Percentiles rank a stretch among this genome's conserved stretches.
Conservation (phyloP, 768 basidiomycete genomes). For the Inosperma sp. region DNA sequence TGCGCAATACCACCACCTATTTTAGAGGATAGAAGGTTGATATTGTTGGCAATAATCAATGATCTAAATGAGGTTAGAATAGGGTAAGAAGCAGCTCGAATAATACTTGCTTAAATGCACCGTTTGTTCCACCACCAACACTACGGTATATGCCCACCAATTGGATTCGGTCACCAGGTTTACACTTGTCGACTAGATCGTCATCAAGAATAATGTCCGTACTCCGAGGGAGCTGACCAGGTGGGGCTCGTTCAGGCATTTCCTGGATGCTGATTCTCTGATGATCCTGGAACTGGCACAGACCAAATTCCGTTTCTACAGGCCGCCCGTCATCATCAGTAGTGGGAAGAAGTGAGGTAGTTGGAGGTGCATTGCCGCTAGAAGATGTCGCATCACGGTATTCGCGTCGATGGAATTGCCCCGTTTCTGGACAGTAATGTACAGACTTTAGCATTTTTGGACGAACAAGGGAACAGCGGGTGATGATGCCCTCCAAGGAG, state of each 20-base stretch:
- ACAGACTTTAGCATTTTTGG: constrained; percentile 98
- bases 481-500: constrained; percentile 96
- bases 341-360: constrained; percentile 82
- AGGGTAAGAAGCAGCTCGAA: constrained; percentile 11
- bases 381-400: constrained; percentile 93
- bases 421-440: constrained; percentile 90
- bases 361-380: constrained; percentile 81
- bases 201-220: constrained; percentile 96
- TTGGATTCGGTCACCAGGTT: constrained; percentile 97
- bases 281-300: constrained; percentile 90
- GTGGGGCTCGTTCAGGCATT: constrained; percentile 98
- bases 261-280: constrained; percentile 98
- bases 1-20: constrained; percentile 94
- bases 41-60: constrained; percentile 89
- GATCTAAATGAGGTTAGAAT: constrained; percentile 51
- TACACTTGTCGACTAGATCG: constrained; percentile 94
- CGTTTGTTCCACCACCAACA: constrained; percentile 83
- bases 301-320: constrained; percentile 88
- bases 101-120: constrained; percentile 83
- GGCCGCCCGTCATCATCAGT: constrained; percentile 86
- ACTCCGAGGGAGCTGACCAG: constrained; percentile 93
- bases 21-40: constrained; percentile 92
- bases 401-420: constrained; percentile 76
- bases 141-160: constrained; percentile 93
- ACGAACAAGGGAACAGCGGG: constrained; percentile 93